phyloP scores from a whole-genome alignment of 192 early-diverging fungal genomes.

The Gaertneriomyces sp. region DNA sequence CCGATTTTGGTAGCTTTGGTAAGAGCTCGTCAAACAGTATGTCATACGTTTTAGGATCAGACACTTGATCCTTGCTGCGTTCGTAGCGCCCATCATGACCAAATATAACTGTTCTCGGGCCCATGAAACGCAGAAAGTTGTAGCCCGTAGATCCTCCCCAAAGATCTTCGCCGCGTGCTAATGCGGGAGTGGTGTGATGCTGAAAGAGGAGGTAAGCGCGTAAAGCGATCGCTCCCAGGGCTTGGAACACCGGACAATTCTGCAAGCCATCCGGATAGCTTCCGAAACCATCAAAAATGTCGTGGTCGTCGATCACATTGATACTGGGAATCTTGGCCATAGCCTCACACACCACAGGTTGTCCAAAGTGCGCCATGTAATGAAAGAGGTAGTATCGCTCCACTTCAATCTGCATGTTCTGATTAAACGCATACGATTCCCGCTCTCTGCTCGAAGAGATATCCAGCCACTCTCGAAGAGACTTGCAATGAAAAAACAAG shows the following conservation, averaged over 20 bases:
- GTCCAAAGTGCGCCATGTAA: conserved; percentile 20
- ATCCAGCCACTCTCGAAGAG: conserved; percentile 19
- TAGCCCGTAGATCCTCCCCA: conserved; percentile 42
- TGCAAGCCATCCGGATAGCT: conserved; percentile 76
- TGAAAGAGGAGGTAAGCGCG: conserved; percentile 83
- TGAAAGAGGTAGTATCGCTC: conserved; percentile 14
- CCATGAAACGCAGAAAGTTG: conserved; percentile 62
- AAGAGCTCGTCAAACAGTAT: conserved; percentile 54
- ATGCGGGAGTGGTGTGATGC: conserved; percentile 17
- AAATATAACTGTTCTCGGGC: conserved; percentile 60
- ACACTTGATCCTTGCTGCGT: conserved; percentile 61
- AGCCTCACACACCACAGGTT: conserved; percentile 21
- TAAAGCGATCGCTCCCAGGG: conserved; percentile 68
- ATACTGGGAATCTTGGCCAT: conserved; percentile 16
- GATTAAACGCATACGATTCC: conserved; percentile 4
- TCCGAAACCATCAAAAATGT: conserved; percentile 59
- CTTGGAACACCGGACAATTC: conserved; percentile 63
- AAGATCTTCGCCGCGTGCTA: conserved; percentile 48
- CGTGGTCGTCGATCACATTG: conserved; percentile 23
- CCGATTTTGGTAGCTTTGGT: conserved; percentile 39
- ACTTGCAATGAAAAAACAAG: conserved; percentile 15
- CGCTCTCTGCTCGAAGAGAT: conserved; percentile 8
- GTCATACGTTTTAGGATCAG: conserved; percentile 57
- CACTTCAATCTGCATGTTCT: conserved; percentile 17
- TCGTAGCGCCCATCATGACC: conserved; percentile 70